Evolutionary conservation across 805 yeast species (phyloP).

Genomic region (Candida nitratophila): DNA sequence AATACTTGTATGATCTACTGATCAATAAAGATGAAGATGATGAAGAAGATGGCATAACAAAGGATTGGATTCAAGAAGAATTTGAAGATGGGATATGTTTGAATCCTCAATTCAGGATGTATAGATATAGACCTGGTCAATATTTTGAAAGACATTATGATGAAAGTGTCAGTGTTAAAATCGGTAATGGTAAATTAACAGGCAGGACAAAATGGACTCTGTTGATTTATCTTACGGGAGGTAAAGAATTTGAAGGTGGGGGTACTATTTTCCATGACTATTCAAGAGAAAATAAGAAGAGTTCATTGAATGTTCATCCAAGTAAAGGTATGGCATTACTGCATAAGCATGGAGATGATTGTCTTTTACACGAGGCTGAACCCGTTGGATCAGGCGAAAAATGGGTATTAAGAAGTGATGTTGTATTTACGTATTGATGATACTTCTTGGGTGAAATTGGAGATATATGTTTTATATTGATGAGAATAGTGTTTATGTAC

Average conservation of each 20-base stretch:
- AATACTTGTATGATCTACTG: constrained; percentile 28
- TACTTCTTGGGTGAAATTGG: background rate
- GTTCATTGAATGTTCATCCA: constrained; percentile 35
- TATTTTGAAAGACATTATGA: constrained; percentile 57
- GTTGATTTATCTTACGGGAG: constrained; percentile 50
- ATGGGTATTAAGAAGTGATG: constrained; percentile 59
- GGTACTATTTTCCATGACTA: constrained; percentile 43
- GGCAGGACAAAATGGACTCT: constrained; percentile 55
- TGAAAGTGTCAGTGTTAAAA: constrained; percentile 37
- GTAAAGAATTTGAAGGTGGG: constrained; percentile 50
- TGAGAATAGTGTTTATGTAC: background rate
- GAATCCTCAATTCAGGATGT: constrained; percentile 49
- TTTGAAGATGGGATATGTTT: constrained; percentile 39
- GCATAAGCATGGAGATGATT: constrained; percentile 63
- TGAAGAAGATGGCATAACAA: background rate
- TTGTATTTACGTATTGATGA: constrained; percentile 22
- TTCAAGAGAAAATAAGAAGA: constrained; percentile 8
- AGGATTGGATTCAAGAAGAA: constrained; percentile 15
- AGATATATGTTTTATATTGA: background rate
- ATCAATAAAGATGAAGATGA: constrained; percentile 17
- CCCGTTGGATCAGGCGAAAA: constrained; percentile 44
- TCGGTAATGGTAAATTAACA: constrained; percentile 9
- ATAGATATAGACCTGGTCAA: constrained; percentile 50
- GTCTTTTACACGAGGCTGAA: constrained; percentile 53
- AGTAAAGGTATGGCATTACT: constrained; percentile 48